Base-by-base conservation (phyloP, 805 yeast species). In the Teunomyces pallodes region DNA sequence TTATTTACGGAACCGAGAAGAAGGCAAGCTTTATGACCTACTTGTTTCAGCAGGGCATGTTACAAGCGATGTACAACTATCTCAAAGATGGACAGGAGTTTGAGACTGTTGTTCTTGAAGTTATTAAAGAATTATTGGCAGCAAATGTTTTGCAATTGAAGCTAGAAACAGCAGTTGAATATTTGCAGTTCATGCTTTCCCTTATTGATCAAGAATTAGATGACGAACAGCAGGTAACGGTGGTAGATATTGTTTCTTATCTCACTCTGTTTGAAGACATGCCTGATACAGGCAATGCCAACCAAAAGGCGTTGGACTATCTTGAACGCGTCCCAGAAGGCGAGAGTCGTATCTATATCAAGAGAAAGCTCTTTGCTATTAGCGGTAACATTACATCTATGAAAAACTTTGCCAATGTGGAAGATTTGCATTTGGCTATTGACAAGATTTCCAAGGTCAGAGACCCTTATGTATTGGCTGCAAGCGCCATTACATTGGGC, bases 321-420 rank as follows among this genome's bases (percentile, higher is more conserved):
- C 42, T 48, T 9, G 51, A 31, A 14, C 16, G 13, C 4, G 29
- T 48, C 1, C 42, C 35, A 8, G 33, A 16, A 10, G 20, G 49
- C 6, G 46, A 45, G 4, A 50, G 50, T 47, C 40, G 27, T 9
- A 51, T 54, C 24, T 47, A 46, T 27, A 48, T 58, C 36, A 59
- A 60, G 45, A 53, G 74, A 28, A 59, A 56, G 36, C 54, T 70
- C 36, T 70, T 71, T 49, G 61, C 74, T 3, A 52, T 66, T 1
- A 60, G 66, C 35, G 76, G 76, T 5, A 62, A 63, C 46, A 51
- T 70, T 33, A 55, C 70, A 26, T 67, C 74, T 3, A 62, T 61
- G 66, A 54, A 61, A n/a, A 52, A 55, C 27, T 65, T 59, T 49
- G 58, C 58, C 42, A 61, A 57, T 47, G 35, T 39, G 36, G 57